Evolutionary conservation across 2,329 filamentous ascomycete species (phyloP).

Genomic region (Trichoderma oligosporum): DNA sequence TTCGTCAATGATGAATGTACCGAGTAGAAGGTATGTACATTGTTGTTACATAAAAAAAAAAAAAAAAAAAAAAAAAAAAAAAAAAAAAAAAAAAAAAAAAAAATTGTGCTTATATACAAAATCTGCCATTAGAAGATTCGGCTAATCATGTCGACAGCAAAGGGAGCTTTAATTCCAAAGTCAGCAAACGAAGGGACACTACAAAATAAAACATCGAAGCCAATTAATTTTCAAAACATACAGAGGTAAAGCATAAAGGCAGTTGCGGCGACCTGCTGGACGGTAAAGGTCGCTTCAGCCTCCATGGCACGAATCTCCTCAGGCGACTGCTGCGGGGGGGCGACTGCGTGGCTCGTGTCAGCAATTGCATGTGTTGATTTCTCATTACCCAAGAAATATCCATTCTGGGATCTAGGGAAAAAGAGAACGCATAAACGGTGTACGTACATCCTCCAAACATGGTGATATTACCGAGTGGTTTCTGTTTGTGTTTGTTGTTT

Average conservation of each 20-base stretch:
- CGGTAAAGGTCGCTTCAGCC: constrained; percentile 60
- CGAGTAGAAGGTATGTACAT: neutral
- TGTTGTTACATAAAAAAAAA: neutral
- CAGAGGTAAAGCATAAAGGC: constrained; percentile 72
- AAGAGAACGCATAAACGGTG: no score
- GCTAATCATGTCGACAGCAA: constrained; percentile 52
- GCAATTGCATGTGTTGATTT: constrained; percentile 6
- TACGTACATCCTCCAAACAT: constrained; percentile 42
- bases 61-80: no score
- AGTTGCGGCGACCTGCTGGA: constrained; percentile 63
- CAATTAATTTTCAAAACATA: constrained; percentile 43
- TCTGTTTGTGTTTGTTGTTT: constrained; percentile 5
- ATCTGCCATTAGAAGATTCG: constrained; percentile 37
- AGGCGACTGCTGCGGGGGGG: constrained; percentile 63
- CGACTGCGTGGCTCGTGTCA: constrained; percentile 44
- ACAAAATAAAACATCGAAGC: no score
- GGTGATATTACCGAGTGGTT: constrained; percentile 9
- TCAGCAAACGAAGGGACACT: no score
- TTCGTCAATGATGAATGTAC: neutral
- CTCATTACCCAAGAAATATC: neutral
- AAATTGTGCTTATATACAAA: neutral
- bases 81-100: no score
- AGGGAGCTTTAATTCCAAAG: constrained; percentile 45
- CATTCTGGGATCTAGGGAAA: neutral
- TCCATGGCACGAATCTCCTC: constrained; percentile 70